Conservation (phyloP, 129 eudicot species). For the Centaurea solstitialis region DNA sequence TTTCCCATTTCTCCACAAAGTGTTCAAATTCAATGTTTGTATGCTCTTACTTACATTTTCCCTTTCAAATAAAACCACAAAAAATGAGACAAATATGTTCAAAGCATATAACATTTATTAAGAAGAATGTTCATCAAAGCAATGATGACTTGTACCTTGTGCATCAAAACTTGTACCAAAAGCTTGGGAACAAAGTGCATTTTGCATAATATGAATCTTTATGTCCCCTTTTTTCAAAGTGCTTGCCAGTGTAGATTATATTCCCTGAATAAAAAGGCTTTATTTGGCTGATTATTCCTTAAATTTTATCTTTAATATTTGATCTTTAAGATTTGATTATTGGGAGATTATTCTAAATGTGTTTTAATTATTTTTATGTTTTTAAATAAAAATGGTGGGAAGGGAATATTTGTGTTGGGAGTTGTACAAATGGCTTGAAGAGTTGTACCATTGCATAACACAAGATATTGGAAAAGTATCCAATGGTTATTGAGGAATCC, state of each 20-base stretch:
- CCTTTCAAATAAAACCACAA: conserved; percentile 3
- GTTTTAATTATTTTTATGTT: no score
- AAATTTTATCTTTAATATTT: background rate
- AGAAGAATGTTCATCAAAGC: background rate
- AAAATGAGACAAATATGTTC: background rate
- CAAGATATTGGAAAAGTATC: conserved; percentile 13
- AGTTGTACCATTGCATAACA: conserved; percentile 34
- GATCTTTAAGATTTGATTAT: background rate
- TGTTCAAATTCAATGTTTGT: conserved; percentile 18
- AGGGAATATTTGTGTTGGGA: conserved; percentile 26
- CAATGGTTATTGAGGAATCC: conserved; percentile 27
- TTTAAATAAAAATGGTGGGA: background rate
- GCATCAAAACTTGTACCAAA: conserved; percentile 24
- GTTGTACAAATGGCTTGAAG: conserved; percentile 24
- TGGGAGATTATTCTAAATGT: background rate
- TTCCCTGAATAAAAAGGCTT: conserved; percentile 15
- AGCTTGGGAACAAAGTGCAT: conserved; percentile 21
- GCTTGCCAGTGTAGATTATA: conserved; percentile 21
- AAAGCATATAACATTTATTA: no score
- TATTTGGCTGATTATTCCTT: conserved; percentile 8
- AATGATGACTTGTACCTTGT: background rate
- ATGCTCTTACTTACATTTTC: conserved; percentile 6
- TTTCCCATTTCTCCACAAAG: conserved; percentile 44
- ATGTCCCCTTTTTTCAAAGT: conserved; percentile 6
- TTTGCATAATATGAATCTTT: conserved; percentile 23